Conservation (phyloP, 805 yeast species). For the Nakazawaea ambrosiae region DNA sequence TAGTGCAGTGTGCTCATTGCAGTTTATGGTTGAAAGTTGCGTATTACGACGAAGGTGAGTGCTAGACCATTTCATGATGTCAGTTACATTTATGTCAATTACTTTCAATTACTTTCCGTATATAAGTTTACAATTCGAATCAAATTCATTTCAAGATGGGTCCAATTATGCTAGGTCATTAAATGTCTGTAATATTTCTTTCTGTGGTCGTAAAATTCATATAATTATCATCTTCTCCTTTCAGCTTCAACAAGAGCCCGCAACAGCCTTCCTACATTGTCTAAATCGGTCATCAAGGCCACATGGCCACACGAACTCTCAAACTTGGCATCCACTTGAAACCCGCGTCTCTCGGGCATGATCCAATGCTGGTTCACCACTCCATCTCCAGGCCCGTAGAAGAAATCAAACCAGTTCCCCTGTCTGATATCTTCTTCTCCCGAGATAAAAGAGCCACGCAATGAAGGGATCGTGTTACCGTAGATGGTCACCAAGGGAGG, state of each 20-base stretch:
- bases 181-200: too few species aligned
- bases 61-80: not conserved
- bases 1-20: conserved; percentile 78
- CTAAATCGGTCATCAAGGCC: conserved; percentile 66
- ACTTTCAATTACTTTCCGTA: too few species aligned
- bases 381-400: conserved; percentile 91
- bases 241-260: conserved; percentile 57
- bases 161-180: too few species aligned
- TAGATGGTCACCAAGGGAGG: conserved; percentile 84
- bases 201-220: too few species aligned
- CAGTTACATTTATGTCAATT: too few species aligned
- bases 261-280: conserved; percentile 66
- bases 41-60: conserved; percentile 42
- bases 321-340: conserved; percentile 63
- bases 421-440: conserved; percentile 54
- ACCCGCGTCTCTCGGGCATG: conserved; percentile 72
- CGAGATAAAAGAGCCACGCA: conserved; percentile 67
- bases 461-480: conserved; percentile 80
- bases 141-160: too few species aligned
- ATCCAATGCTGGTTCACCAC: conserved; percentile 80
- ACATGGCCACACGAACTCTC: conserved; percentile 71
- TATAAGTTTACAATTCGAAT: too few species aligned
- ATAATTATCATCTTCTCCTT: too few species aligned
- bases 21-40: conserved; percentile 79
- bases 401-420: conserved; percentile 71